Evolutionary conservation across 2,329 filamentous ascomycete genomes (phyloP).

Genomic region (Diaporthe capsici): DNA sequence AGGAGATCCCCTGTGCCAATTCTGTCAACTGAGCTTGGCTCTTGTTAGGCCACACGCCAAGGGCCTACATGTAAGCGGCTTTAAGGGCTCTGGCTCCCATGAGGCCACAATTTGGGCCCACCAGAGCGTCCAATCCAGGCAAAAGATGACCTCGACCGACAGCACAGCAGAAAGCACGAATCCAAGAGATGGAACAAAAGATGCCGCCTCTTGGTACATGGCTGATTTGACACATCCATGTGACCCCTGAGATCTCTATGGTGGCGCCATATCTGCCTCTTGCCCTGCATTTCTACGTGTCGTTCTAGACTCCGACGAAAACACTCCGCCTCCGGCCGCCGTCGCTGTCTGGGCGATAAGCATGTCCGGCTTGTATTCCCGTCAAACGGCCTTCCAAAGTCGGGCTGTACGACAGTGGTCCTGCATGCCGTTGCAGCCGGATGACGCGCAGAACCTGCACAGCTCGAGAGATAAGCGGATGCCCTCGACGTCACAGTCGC

Average conservation of each 20-base stretch:
- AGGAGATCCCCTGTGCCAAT: conserved; percentile 31
- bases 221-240: conserved; percentile 1
- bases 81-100: conserved; percentile 9
- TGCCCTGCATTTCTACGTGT: background rate
- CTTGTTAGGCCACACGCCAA: conserved; percentile 25
- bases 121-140: background rate
- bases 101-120: conserved; percentile 25
- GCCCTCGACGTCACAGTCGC: background rate
- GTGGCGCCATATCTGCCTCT: conserved; percentile 21
- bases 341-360: background rate
- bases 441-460: conserved; percentile 18
- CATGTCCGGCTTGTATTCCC: background rate
- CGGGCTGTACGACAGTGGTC: background rate
- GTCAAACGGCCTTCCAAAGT: background rate
- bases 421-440: conserved; percentile 27
- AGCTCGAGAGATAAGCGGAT: background rate
- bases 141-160: background rate
- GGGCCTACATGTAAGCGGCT: background rate
- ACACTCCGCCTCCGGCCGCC: background rate
- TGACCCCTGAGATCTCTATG: background rate
- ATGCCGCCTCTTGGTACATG: conserved; percentile 25
- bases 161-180: background rate
- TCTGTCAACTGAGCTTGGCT: conserved; percentile 27
- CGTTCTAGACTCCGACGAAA: conserved; percentile 11
- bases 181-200: conserved; percentile 26